These are phyloP conservation scores for Pythium oligandrum DNA, from an alignment of 352 stramenopile genomes.

Conservation along the genomic window DNA sequence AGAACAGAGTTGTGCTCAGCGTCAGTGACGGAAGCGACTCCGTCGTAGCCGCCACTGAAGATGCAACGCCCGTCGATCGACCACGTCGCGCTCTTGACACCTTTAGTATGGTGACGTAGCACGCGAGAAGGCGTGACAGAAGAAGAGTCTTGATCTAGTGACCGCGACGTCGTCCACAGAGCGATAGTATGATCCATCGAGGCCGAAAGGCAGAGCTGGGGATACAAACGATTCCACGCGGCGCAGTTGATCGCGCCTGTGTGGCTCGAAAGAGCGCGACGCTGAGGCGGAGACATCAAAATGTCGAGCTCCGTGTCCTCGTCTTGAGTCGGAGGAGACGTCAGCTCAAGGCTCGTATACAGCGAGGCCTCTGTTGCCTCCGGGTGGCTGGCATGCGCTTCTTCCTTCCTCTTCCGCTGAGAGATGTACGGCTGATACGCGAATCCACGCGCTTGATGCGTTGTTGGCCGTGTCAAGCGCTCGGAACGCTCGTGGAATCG, in stretches of 20 bases:
- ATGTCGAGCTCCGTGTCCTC: background rate
- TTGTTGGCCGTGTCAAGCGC: no score
- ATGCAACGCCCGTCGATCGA: slow-evolving; percentile 28
- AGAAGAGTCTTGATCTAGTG: background rate
- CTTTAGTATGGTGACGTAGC: slow-evolving; percentile 22
- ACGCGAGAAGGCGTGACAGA: slow-evolving; percentile 5
- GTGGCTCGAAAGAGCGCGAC: slow-evolving; percentile 19
- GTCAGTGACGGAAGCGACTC: background rate
- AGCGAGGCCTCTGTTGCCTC: no score
- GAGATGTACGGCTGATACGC: no score
- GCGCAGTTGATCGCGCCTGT: slow-evolving; percentile 21
- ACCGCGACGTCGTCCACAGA: slow-evolving; percentile 20
- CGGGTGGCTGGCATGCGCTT: no score
- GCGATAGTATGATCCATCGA: slow-evolving; percentile 45
- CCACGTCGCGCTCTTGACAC: slow-evolving; percentile 40
- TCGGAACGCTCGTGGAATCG: no score
- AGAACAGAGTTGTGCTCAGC: slow-evolving; percentile 4
- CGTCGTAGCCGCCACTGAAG: slow-evolving; percentile 39
- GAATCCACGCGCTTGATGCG: no score
- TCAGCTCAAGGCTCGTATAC: no score
- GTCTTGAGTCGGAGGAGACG: no score
- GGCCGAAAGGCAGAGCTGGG: slow-evolving; percentile 35
- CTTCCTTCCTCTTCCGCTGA: no score
- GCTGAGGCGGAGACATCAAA: background rate
- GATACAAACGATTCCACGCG: slow-evolving; percentile 27